Conservation (phyloP, 2,329 filamentous ascomycete genomes). For the Helminthosporium solani region DNA sequence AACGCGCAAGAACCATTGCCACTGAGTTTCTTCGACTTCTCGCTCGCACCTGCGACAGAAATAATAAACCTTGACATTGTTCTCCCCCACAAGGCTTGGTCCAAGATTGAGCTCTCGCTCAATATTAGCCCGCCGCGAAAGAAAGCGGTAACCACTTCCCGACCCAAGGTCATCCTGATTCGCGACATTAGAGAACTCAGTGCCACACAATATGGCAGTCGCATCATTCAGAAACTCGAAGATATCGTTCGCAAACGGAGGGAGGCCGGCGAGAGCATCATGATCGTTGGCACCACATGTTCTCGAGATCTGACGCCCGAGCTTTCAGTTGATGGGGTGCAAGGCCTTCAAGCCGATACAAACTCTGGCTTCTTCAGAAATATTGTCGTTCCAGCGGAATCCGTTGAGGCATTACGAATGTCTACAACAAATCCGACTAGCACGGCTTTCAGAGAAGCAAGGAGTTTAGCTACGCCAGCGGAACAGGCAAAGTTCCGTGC, state of each 20-base stretch:
- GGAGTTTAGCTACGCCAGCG: slow-evolving; percentile 9
- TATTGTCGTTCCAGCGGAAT: slow-evolving; percentile 33
- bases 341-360: slow-evolving; percentile 47
- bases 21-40: slow-evolving; percentile 36
- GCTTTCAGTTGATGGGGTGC: slow-evolving; percentile 47
- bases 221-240: slow-evolving; percentile 69
- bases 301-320: slow-evolving; percentile 51
- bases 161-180: slow-evolving; percentile 71
- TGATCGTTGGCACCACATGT: slow-evolving; percentile 77
- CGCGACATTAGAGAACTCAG: slow-evolving; percentile 79
- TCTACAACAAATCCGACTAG: not conserved
- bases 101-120: slow-evolving; percentile 17
- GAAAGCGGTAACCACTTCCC: slow-evolving; percentile 23
- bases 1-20: slow-evolving; percentile 4
- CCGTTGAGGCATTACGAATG: slow-evolving; percentile 10
- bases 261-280: slow-evolving; percentile 67
- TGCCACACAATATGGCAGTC: slow-evolving; percentile 66
- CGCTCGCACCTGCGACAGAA: slow-evolving; percentile 18
- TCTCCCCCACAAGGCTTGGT: slow-evolving; percentile 19
- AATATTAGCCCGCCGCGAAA: slow-evolving; percentile 19
- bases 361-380: slow-evolving; percentile 36
- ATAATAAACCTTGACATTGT: slow-evolving; percentile 27
- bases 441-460: slow-evolving; percentile 6
- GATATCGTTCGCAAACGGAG: slow-evolving; percentile 71
- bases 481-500: slow-evolving; percentile 37